A percentile compares a stretch with the other conserved stretches of the same genome.
These are phyloP conservation scores for Camellia lanceoleosa DNA, from an alignment of 148 eudicot genomes.

Conservation along the genomic window DNA sequence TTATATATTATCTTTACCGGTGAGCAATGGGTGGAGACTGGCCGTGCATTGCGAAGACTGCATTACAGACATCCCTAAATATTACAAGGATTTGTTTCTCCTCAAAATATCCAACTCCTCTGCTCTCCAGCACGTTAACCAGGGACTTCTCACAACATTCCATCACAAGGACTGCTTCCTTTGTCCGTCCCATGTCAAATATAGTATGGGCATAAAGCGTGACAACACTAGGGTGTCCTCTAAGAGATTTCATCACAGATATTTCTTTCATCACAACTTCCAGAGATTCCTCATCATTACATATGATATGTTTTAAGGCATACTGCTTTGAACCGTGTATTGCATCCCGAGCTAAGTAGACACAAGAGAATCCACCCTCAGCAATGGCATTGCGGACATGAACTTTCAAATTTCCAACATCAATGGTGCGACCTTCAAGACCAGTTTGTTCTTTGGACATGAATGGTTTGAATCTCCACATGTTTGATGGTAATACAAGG, in stretches of 20 bases:
- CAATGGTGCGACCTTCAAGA: slow-evolving; percentile 91
- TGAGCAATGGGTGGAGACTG: slow-evolving; percentile 96
- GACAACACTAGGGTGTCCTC: slow-evolving; percentile 92
- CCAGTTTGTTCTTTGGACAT: slow-evolving; percentile 82
- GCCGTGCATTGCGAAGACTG: slow-evolving; percentile 98
- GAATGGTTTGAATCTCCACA: slow-evolving; percentile 96
- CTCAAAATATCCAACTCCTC: slow-evolving; percentile 86
- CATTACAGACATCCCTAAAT: slow-evolving; percentile 92
- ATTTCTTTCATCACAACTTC: slow-evolving; percentile 85
- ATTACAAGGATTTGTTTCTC: slow-evolving; percentile 75
- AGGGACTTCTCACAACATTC: slow-evolving; percentile 92
- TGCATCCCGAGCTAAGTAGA: slow-evolving; percentile 86
- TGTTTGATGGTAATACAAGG: slow-evolving; percentile 21
- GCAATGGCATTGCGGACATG: slow-evolving; percentile 79
- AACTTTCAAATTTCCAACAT: slow-evolving; percentile 80
- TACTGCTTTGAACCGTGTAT: slow-evolving; percentile 75
- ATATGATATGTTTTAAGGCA: slow-evolving; percentile 94
- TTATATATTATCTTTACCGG: slow-evolving; percentile 45
- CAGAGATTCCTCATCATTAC: slow-evolving; percentile 88
- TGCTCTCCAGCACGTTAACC: slow-evolving; percentile 77
- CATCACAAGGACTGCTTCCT: slow-evolving; percentile 89
- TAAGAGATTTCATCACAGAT: slow-evolving; percentile 80
- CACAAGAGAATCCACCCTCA: slow-evolving; percentile 98
- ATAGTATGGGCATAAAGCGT: slow-evolving; percentile 60
- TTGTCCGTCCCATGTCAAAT: slow-evolving; percentile 93